Percentiles rank a stretch among this genome's conserved stretches.
These are phyloP conservation scores for Aspergillus caelatus DNA, from an alignment of 2,329 filamentous ascomycete genomes.

Conservation along the genomic window DNA sequence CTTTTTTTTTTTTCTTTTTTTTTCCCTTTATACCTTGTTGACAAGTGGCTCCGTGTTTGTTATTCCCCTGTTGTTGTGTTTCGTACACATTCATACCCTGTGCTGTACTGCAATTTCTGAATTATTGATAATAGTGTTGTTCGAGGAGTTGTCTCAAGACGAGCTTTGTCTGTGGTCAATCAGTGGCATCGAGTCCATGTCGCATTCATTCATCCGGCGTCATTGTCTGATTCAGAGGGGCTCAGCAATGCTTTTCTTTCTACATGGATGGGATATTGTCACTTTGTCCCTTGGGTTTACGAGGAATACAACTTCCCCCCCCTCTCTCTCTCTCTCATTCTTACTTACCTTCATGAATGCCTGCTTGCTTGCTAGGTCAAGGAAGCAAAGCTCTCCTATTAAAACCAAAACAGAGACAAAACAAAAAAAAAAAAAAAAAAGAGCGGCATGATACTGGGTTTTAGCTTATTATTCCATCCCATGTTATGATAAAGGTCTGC, in stretches of 20 bases:
- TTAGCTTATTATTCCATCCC: conserved; percentile 1
- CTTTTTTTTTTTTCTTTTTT: neutral
- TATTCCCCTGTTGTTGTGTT: conserved; percentile 16
- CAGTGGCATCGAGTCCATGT: conserved; percentile 27
- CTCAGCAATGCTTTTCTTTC: conserved; percentile 28
- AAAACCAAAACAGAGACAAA: neutral
- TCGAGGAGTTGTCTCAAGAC: conserved; percentile 6
- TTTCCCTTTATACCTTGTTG: conserved; percentile 16
- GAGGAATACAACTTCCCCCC: neutral
- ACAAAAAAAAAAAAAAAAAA: conserved; percentile 2
- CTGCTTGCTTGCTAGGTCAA: neutral
- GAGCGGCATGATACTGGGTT: neutral
- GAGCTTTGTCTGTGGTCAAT: conserved; percentile 10
- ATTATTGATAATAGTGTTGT: conserved; percentile 15
- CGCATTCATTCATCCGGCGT: conserved; percentile 30
- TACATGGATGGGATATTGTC: conserved; percentile 27
- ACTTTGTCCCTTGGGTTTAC: neutral
- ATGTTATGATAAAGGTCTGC: conserved; percentile 9
- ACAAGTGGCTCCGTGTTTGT: conserved; percentile 16
- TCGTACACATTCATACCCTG: conserved; percentile 36
- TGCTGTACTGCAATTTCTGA: conserved; percentile 25
- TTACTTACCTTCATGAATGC: neutral
- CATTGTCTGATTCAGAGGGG: conserved; percentile 32
- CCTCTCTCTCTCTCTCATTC: no score
- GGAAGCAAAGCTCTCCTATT: neutral